A percentile compares a stretch with the other conserved stretches of the same genome.
Conservation (phyloP, 495 filamentous ascomycete genomes). For the Talaromyces thailandensis region DNA sequence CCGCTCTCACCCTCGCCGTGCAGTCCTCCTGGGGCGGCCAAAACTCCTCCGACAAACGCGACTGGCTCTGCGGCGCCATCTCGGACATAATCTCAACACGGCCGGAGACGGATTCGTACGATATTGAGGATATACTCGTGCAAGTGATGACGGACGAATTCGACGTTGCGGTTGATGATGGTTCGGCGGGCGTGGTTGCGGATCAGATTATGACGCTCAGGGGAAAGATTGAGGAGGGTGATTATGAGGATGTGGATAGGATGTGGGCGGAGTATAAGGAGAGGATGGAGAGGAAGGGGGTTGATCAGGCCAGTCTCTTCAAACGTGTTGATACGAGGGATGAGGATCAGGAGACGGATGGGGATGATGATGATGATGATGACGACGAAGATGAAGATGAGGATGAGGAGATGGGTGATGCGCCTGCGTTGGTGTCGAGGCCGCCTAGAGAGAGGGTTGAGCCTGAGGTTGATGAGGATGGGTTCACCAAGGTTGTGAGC, state of each 20-base stretch:
- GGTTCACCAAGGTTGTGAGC: slow-evolving; percentile 80
- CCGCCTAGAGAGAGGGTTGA: slow-evolving; percentile 50
- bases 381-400: slow-evolving; percentile 48
- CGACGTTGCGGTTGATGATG: slow-evolving; percentile 83
- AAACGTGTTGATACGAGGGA: slow-evolving; percentile 44
- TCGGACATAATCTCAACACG: slow-evolving; percentile 67
- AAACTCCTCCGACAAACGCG: slow-evolving; percentile 78
- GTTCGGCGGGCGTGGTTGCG: slow-evolving; percentile 66
- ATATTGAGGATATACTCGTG: slow-evolving; percentile 73
- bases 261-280: slow-evolving; percentile 58
- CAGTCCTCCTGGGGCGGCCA: slow-evolving; percentile 80
- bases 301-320: slow-evolving; percentile 40
- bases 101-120: slow-evolving; percentile 70
- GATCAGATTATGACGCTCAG: slow-evolving; percentile 59
- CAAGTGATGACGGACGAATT: slow-evolving; percentile 96
- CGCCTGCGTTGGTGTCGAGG: slow-evolving; percentile 14
- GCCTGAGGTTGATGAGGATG: slow-evolving; percentile 85
- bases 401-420: slow-evolving; percentile 28
- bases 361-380: slow-evolving; percentile 24
- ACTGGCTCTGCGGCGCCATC: slow-evolving; percentile 89
- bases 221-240: slow-evolving; percentile 48
- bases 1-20: slow-evolving; percentile 78
- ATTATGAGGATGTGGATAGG: slow-evolving; percentile 58
- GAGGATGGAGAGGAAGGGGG: slow-evolving; percentile 43
- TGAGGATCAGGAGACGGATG: slow-evolving; percentile 30